A percentile compares a stretch with the other conserved stretches of the same genome.
Conservation (phyloP, 2,329 filamentous ascomycete genomes). For the Colletotrichum sp. region DNA sequence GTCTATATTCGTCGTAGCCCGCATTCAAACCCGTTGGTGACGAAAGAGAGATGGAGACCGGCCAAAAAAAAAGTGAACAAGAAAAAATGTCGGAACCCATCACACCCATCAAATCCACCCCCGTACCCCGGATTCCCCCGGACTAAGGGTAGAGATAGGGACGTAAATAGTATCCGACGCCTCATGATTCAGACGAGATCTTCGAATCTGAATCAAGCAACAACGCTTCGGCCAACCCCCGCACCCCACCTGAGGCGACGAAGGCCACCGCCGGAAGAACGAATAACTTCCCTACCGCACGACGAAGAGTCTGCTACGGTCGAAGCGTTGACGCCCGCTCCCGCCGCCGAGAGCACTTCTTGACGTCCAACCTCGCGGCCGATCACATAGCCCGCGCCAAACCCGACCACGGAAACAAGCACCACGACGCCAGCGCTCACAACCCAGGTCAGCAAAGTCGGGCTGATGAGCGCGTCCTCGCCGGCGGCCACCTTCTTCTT, state of each 20-base stretch:
- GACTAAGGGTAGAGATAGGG: not conserved
- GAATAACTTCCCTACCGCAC: conserved; percentile 59
- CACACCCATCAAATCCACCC: not conserved
- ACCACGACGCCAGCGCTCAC: conserved; percentile 72
- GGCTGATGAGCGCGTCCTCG: conserved; percentile 53
- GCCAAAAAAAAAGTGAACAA: not conserved
- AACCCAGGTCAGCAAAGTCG: conserved; percentile 68
- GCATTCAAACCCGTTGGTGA: conserved; percentile 1
- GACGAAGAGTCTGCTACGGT: conserved; percentile 46
- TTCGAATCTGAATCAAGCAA: conserved; percentile 37
- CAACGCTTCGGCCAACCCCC: conserved; percentile 54
- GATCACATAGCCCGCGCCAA: conserved; percentile 72
- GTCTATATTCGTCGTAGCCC: conserved; percentile 14
- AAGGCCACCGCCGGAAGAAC: conserved; percentile 55
- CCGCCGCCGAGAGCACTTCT: conserved; percentile 53
- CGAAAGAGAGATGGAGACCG: not conserved
- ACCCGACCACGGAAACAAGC: conserved; percentile 70
- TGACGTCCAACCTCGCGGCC: conserved; percentile 70
- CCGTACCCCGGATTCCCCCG: conserved; percentile 1
- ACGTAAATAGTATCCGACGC: conserved; percentile 18
- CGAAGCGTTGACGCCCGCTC: conserved; percentile 47
- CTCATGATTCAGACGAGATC: conserved; percentile 8
- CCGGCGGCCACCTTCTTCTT: conserved; percentile 59
- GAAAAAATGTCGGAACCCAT: not conserved
- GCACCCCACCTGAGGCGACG: conserved; percentile 59